phyloP scores from a whole-genome alignment of 176 grass and related monocot genomes.

The Oryza coarctata region DNA sequence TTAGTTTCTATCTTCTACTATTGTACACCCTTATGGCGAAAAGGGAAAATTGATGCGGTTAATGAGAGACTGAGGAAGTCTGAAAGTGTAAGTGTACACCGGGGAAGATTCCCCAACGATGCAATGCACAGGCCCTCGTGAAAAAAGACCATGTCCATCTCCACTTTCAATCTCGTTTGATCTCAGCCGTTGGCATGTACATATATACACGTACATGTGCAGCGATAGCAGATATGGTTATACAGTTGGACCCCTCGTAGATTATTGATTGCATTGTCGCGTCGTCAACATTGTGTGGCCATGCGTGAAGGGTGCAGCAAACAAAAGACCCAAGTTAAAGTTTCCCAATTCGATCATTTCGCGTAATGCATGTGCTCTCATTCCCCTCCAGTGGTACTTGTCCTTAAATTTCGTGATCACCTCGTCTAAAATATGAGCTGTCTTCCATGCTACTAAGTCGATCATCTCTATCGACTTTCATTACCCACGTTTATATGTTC shows the following conservation, averaged over 20 bases:
- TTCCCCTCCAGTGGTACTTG: not conserved
- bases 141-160: not conserved
- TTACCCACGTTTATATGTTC: not conserved
- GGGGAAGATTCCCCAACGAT: not conserved
- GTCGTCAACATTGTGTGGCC: not conserved
- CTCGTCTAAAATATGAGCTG: not conserved
- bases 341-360: not conserved
- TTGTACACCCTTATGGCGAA: not conserved
- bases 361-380: not conserved
- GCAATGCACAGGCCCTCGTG: not conserved
- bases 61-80: not conserved
- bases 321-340: not conserved
- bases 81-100: not conserved
- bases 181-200: too few species aligned
- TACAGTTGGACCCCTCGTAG: not conserved
- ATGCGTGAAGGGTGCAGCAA: not conserved
- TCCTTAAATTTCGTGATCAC: not conserved
- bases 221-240: not conserved
- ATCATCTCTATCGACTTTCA: not conserved
- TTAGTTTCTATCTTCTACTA: constrained; percentile 41
- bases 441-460: not conserved
- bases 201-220: not conserved
- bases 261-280: not conserved
- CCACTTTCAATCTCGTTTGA: not conserved
- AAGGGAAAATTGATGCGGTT: not conserved